phyloP scores from a whole-genome alignment of 2,329 filamentous ascomycete genomes.

The Orbilia oligospora region DNA sequence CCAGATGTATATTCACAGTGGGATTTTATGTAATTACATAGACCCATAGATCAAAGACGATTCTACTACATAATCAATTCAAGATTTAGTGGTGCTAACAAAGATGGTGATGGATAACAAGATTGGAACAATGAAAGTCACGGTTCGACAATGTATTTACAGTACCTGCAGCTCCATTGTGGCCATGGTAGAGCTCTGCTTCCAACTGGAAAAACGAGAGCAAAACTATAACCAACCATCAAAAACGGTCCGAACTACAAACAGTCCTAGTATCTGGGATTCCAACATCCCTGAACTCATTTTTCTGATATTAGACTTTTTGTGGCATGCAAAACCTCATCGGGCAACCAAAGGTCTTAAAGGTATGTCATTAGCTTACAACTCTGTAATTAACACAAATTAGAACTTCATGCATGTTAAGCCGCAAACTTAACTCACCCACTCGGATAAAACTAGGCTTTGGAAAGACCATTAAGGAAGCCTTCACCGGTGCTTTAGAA shows the following conservation, averaged over 20 bases:
- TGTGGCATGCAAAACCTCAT: slow-evolving; percentile 42
- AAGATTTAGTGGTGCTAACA: too few relatives aligned
- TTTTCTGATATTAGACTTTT: slow-evolving; percentile 35
- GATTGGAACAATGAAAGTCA: slow-evolving; percentile 25
- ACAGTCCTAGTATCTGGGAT: slow-evolving; percentile 12
- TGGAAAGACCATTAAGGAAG: slow-evolving; percentile 28
- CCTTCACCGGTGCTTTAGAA: slow-evolving; percentile 25
- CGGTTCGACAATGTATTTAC: slow-evolving; percentile 4
- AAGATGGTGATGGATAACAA: neutral
- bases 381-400: too few relatives aligned
- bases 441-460: slow-evolving; percentile 12
- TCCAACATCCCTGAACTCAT: slow-evolving; percentile 32
- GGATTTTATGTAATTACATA: too few relatives aligned
- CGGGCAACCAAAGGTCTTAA: slow-evolving; percentile 2
- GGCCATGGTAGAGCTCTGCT: slow-evolving; percentile 37
- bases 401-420: too few relatives aligned
- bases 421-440: too few relatives aligned
- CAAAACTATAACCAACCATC: neutral
- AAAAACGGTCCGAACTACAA: neutral
- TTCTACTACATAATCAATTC: too few relatives aligned
- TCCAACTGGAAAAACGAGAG: slow-evolving; percentile 21
- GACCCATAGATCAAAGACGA: too few relatives aligned
- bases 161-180: slow-evolving; percentile 36
- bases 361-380: slow-evolving; percentile 1
- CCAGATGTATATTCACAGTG: too few relatives aligned